Evolutionary conservation across 2,329 filamentous ascomycete species (phyloP), one percentile per base, ranked within the genome.

Genomic region (Raffaelea ambrosiae): DNA sequence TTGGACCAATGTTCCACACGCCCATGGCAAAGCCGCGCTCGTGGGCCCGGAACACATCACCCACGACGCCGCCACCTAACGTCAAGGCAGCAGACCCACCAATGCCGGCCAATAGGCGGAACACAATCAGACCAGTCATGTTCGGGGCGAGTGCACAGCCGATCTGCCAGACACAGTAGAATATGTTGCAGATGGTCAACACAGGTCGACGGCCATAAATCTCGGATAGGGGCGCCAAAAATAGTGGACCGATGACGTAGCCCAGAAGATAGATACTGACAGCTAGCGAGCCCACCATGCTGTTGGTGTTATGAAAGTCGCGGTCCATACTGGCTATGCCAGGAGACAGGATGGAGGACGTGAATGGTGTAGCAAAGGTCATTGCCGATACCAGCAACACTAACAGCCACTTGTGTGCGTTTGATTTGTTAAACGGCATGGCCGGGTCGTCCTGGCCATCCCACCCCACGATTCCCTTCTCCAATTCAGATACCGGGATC

Each of bases 21-120:
- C 35, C 35, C 42, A 44, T 50, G 33, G 44, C 21, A 16, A 50
- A 50, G 9, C 33, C 45, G 3, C 48, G 35, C 22, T 38, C 33
- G 14, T 50, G 44, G 3, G 47, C 43, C 0, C 40, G 44, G 22
- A 48, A 53, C 10, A 57, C 52, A 44, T 55, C 59, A 45, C 79
- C 78, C 45, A 86, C 78, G 31, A 79, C 78, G 0, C 77, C 77
- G 2, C 75, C 77, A 0, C 83, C 83, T 31, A 85, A 75, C 10
- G 83, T 78, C 44, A 86, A 64, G 52, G 85, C 84, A 0, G 76
- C 74, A 0, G 81, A 85, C 4, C 82, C 83, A 65, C 84, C 79
- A 51, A 84, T 83, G 0, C 81, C 83, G 1, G 81, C 84, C 47
- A 86, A 66, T 55, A 83, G 75, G 2, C 83, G 77, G 58, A 86